phyloP scores from a whole-genome alignment of 2,329 filamentous ascomycete genomes.

The Colletotrichum costaricense region DNA sequence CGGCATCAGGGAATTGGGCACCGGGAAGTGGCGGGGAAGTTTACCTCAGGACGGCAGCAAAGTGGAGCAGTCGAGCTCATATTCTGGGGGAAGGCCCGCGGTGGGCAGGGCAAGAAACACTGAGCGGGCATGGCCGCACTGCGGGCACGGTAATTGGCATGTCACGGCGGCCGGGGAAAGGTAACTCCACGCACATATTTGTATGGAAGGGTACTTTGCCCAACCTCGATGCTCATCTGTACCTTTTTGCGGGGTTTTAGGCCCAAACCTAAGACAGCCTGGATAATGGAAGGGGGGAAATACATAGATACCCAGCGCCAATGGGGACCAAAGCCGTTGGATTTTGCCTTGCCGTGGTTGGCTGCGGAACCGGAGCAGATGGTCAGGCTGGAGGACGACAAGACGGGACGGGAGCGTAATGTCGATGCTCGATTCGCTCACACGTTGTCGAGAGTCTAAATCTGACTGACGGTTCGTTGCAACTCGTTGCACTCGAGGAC shows the following conservation, averaged over 20 bases:
- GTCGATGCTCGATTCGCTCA: not conserved
- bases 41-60: not conserved
- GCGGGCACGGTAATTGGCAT: not conserved
- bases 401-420: not conserved
- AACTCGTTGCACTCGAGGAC: not conserved
- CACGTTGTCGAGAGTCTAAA: not conserved
- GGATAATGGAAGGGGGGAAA: not conserved
- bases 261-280: not conserved
- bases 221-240: not conserved
- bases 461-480: not conserved
- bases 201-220: not conserved
- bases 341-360: not conserved
- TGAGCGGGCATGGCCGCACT: not conserved
- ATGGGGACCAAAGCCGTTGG: not conserved
- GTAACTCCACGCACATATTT: not conserved
- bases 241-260: conserved; percentile 7
- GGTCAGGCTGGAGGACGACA: not conserved
- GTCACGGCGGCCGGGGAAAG: not conserved
- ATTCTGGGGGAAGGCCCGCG: conserved; percentile 4
- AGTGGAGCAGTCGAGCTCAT: conserved; percentile 2
- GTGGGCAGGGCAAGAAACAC: conserved; percentile 5
- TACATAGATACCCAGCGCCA: not conserved
- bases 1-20: conserved; percentile 22
- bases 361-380: not conserved
- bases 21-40: conserved; percentile 31